Base-by-base conservation (phyloP, 2,329 filamentous ascomycete genomes). In the Colletotrichum scovillei region DNA sequence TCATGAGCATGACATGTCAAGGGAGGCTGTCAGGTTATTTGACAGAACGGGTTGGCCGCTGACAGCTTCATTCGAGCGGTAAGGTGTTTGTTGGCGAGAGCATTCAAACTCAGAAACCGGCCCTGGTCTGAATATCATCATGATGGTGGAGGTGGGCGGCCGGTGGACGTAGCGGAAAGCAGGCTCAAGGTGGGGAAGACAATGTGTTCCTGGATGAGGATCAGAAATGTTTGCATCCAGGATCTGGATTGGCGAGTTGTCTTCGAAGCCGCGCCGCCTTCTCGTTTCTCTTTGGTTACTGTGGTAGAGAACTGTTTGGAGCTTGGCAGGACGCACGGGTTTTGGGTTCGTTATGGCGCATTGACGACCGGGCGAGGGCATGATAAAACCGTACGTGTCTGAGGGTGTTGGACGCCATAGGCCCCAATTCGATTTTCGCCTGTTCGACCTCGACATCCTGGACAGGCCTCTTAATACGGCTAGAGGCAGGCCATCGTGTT, bases 311-410 rank as follows among this genome's bases (percentile, higher is more conserved):
- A 49, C 24, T 67, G 49, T 72, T 63, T 74, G 63, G 24, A 72
- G 46, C 57, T 72, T 67, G 72, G 58, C 72, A 57, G 42, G 24
- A 63, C 63, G 63, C 69, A 68, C 63, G 53, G 72, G 30, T 56
- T 59, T 67, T 68, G 58, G 68, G 69, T 72, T 68, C 70, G 32
- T 57, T 12, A 42, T 56, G 62, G 58, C 68, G 72, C 72, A 35
- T 68, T 74, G 72, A 72, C 69, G 49, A 58, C 28, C 58, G 63
- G 62, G 63, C 55, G 53, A 72, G 63, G 72, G 52, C 7, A 28
- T 59, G 24, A 35, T 67, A 57, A 74, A 72, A 74, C 72, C 53
- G 63, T 67, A 67, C 30, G 26, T 58, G 72, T 74, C 72, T n/a
- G 72, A 74, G 58, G 56, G 60, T 58, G 11, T 62, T 56, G 67